Conservation (phyloP, 306 rosid genomes). For the Fragaria nilgerrensis region DNA sequence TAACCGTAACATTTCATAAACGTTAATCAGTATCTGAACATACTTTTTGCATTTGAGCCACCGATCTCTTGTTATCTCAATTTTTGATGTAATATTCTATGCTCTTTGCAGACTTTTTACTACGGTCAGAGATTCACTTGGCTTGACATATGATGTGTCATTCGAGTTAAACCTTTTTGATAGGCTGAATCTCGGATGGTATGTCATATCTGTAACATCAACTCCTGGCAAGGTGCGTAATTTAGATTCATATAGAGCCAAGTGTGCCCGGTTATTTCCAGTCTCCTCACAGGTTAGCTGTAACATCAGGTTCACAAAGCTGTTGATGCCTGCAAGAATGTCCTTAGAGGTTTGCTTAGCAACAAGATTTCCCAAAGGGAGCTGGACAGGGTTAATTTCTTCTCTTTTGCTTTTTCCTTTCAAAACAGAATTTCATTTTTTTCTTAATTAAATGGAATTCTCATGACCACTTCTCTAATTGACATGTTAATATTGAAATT, state of each 20-base stretch:
- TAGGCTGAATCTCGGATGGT: slow-evolving; percentile 95
- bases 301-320: slow-evolving; percentile 83
- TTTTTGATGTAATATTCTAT: slow-evolving; percentile 18
- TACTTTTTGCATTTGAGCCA: neutral
- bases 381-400: slow-evolving; percentile 86
- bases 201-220: slow-evolving; percentile 94
- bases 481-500: slow-evolving; percentile 23
- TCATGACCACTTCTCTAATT: neutral
- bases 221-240: slow-evolving; percentile 84
- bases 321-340: slow-evolving; percentile 96
- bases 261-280: slow-evolving; percentile 19
- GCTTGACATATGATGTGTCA: slow-evolving; percentile 95
- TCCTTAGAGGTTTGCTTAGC: slow-evolving; percentile 90
- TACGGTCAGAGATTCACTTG: slow-evolving; percentile 90
- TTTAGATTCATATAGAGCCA: slow-evolving; percentile 23
- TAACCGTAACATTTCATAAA: neutral
- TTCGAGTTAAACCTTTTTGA: slow-evolving; percentile 89
- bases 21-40: neutral
- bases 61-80: neutral
- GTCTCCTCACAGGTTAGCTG: slow-evolving; percentile 24
- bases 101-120: slow-evolving; percentile 79
- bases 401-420: neutral
- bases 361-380: slow-evolving; percentile 87
- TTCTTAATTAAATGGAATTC: neutral
- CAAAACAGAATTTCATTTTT: neutral